Evolutionary conservation across 257 asterid species (phyloP).

Genomic region (Rehmannia glutinosa): DNA sequence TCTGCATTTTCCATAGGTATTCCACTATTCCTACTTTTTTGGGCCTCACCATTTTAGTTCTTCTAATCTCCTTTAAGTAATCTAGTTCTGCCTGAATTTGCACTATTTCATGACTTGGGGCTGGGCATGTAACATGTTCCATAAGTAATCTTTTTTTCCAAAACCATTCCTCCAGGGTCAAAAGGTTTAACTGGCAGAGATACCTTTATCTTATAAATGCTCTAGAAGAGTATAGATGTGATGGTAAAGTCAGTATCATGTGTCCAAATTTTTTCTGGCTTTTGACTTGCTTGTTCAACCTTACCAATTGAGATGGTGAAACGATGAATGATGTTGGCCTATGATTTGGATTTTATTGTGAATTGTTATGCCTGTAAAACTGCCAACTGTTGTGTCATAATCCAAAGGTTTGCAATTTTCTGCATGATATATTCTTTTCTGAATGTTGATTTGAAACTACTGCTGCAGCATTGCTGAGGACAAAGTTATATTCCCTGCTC

Average conservation of each 20-base stretch:
- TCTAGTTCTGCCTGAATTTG: not conserved
- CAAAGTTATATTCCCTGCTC: constrained; percentile 94
- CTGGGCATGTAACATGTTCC: not conserved
- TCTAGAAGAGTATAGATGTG: not conserved
- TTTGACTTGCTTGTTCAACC: not conserved
- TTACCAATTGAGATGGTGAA: not conserved
- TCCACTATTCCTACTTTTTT: not conserved
- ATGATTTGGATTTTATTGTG: not conserved
- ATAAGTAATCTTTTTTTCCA: not conserved
- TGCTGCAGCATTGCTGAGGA: constrained; percentile 98
- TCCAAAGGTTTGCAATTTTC: no score
- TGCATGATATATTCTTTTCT: no score
- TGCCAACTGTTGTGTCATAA: not conserved
- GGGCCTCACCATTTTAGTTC: not conserved
- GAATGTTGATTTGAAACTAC: constrained; percentile 1
- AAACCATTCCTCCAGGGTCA: not conserved
- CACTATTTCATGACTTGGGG: not conserved
- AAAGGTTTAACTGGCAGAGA: not conserved
- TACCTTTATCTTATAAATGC: no score
- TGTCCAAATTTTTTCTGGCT: not conserved
- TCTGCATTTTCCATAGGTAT: constrained; percentile 95
- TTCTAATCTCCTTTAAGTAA: not conserved
- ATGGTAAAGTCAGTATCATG: not conserved
- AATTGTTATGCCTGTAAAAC: not conserved
- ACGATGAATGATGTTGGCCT: not conserved